phyloP scores from a whole-genome alignment of 2,329 filamentous ascomycete species.

The Epichloe festucae region DNA sequence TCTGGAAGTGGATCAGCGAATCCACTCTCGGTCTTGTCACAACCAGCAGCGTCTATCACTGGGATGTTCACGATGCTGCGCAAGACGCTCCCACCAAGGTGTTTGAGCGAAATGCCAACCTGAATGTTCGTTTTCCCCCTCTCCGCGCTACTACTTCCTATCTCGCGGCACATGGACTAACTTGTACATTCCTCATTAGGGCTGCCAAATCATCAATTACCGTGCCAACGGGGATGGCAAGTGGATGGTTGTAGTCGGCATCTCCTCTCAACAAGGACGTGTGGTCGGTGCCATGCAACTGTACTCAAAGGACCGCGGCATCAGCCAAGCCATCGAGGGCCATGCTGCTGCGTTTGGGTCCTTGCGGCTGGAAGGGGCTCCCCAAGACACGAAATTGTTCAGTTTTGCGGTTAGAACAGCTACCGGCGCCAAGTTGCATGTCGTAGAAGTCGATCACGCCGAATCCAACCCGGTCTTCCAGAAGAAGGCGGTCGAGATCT shows the following conservation, averaged over 20 bases:
- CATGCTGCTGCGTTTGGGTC: slow-evolving; percentile 93
- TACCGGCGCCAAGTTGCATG: slow-evolving; percentile 85
- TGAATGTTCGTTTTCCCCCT: slow-evolving; percentile 48
- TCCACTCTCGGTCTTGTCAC: slow-evolving; percentile 81
- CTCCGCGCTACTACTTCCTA: not conserved
- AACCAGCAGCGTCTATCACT: slow-evolving; percentile 85
- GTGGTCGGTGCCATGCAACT: slow-evolving; percentile 95
- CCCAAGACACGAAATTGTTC: slow-evolving; percentile 83
- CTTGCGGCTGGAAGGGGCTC: slow-evolving; percentile 74
- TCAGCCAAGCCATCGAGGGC: slow-evolving; percentile 96
- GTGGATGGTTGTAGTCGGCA: slow-evolving; percentile 97
- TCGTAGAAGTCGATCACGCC: slow-evolving; percentile 93
- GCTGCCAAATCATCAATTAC: slow-evolving; percentile 99
- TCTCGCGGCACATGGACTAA: not conserved
- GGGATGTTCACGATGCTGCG: slow-evolving; percentile 83
- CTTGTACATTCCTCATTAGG: slow-evolving; percentile 34
- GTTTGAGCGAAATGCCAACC: slow-evolving; percentile 87
- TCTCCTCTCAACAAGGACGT: slow-evolving; percentile 82
- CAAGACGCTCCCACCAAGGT: slow-evolving; percentile 75
- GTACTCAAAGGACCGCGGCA: slow-evolving; percentile 88
- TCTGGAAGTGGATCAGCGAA: slow-evolving; percentile 99
- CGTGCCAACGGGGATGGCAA: slow-evolving; percentile 89
- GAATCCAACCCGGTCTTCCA: slow-evolving; percentile 77
- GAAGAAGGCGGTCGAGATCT: slow-evolving; percentile 96
- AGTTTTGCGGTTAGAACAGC: slow-evolving; percentile 88